Percentiles rank a stretch among this genome's conserved stretches.
These are phyloP conservation scores for Stephania cephalantha DNA, from an alignment of 164 flowering plant species.

Conservation along the genomic window DNA sequence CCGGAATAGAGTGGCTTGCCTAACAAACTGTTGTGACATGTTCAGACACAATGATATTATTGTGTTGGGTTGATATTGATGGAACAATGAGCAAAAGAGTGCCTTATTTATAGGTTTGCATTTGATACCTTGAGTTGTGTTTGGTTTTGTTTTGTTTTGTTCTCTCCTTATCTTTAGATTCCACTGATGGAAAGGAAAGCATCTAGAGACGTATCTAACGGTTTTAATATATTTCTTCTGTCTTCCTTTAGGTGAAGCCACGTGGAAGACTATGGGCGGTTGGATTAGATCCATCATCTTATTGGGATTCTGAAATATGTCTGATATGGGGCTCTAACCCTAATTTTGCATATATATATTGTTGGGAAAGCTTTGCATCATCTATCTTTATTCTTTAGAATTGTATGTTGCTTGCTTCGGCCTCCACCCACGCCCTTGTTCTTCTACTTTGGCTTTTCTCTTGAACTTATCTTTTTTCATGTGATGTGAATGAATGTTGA, in stretches of 20 bases:
- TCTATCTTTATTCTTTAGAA: not conserved
- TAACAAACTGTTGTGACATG: not conserved
- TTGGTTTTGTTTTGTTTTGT: not conserved
- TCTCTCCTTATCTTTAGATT: not conserved
- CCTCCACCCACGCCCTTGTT: not conserved
- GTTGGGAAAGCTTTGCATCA: not conserved
- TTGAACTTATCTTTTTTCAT: not conserved
- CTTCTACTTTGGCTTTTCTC: not conserved
- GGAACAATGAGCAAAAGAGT: not conserved
- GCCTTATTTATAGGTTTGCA: not conserved
- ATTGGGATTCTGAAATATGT: too few relatives aligned
- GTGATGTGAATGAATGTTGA: not conserved
- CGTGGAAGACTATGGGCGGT: too few relatives aligned
- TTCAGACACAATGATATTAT: not conserved
- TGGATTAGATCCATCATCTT: too few relatives aligned
- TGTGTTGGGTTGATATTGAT: not conserved
- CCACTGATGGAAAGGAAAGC: too few relatives aligned
- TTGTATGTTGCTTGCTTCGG: not conserved
- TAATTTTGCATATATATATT: too few relatives aligned
- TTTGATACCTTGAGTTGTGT: not conserved
- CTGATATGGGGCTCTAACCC: too few relatives aligned
- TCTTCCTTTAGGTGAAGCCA: too few relatives aligned
- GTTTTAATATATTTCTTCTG: too few relatives aligned
- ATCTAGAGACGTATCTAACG: too few relatives aligned
- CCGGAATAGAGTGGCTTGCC: not conserved